Evolutionary conservation across 2,329 filamentous ascomycete species (phyloP).

Genomic region (Tolypocladium pustulatum): DNA sequence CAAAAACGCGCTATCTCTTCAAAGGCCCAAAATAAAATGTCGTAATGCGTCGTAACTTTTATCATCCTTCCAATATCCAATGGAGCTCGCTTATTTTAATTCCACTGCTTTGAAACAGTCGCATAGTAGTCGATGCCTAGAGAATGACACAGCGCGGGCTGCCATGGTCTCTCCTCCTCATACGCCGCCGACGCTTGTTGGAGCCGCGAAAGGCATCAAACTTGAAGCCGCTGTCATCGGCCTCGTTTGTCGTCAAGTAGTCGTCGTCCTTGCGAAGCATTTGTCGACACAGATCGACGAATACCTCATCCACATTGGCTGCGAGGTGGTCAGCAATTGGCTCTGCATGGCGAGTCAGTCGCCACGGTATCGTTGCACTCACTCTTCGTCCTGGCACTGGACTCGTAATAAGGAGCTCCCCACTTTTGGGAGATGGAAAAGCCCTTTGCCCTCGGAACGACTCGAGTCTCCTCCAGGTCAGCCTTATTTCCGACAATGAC

Average conservation of each 20-base stretch:
- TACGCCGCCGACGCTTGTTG: slow-evolving; percentile 17
- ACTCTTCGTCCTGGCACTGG: slow-evolving; percentile 69
- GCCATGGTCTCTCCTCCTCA: slow-evolving; percentile 17
- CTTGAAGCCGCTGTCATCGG: slow-evolving; percentile 28
- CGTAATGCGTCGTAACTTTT: neutral
- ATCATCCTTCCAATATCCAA: neutral
- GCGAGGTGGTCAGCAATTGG: slow-evolving; percentile 11
- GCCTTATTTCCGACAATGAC: slow-evolving; percentile 91
- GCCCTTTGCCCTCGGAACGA: slow-evolving; percentile 65
- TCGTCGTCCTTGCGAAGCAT: slow-evolving; percentile 66
- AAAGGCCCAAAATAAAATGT: neutral
- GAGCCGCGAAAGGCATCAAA: slow-evolving; percentile 22
- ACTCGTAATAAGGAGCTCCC: slow-evolving; percentile 87
- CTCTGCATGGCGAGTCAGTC: neutral
- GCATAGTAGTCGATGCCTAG: slow-evolving; percentile 9
- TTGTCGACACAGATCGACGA: slow-evolving; percentile 73
- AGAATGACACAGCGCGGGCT: slow-evolving; percentile 33
- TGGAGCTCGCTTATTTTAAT: neutral
- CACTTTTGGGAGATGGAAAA: slow-evolving; percentile 80
- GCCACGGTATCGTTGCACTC: slow-evolving; percentile 14
- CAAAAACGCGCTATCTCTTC: neutral
- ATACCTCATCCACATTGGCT: slow-evolving; percentile 86
- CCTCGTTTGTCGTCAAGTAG: slow-evolving; percentile 18
- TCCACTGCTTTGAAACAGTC: neutral
- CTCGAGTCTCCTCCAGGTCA: slow-evolving; percentile 77